These are phyloP conservation scores for Dryadomyces quercivorus DNA, from an alignment of 2,329 filamentous ascomycete species.

Conservation along the genomic window DNA sequence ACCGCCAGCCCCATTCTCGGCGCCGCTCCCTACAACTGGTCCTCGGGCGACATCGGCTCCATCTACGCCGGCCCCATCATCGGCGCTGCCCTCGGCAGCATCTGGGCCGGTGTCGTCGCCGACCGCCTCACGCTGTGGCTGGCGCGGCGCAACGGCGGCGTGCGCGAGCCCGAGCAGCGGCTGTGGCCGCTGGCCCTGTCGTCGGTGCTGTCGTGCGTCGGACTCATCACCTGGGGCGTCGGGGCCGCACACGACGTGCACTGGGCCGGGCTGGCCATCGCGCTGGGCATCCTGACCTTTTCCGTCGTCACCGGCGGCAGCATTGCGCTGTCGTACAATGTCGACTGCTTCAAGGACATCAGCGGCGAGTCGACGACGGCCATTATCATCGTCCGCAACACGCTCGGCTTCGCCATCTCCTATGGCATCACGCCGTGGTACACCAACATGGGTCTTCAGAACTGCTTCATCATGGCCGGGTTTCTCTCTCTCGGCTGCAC, in stretches of 20 bases:
- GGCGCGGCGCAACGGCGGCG: constrained; percentile 26
- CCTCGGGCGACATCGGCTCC: constrained; percentile 11
- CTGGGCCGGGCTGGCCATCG: constrained; percentile 28
- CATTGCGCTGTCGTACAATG: constrained; percentile 26
- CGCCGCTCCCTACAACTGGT: constrained; percentile 14
- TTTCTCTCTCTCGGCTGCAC: constrained; percentile 18
- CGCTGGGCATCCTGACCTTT: constrained; percentile 26
- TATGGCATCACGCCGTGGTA: constrained; percentile 24
- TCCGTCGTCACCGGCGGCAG: constrained; percentile 26
- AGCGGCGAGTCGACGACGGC: constrained; percentile 12
- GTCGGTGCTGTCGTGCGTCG: constrained; percentile 13
- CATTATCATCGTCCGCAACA: constrained; percentile 17
- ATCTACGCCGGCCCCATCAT: constrained; percentile 13
- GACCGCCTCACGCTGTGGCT: constrained; percentile 18
- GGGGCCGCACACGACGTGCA: constrained; percentile 28
- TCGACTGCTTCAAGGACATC: constrained; percentile 26
- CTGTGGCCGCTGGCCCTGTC: constrained; percentile 17
- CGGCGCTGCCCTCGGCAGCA: constrained; percentile 12
- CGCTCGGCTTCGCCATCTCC: constrained; percentile 16
- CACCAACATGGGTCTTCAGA: constrained; percentile 18
- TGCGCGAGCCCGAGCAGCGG: constrained; percentile 20
- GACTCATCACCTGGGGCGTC: constrained; percentile 35
- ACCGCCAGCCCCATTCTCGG: constrained; percentile 13
- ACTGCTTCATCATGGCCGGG: constrained; percentile 20
- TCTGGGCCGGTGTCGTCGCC: constrained; percentile 13